Evolutionary conservation across 495 filamentous ascomycete genomes (phyloP).

Genomic region (Xylona heveae): DNA sequence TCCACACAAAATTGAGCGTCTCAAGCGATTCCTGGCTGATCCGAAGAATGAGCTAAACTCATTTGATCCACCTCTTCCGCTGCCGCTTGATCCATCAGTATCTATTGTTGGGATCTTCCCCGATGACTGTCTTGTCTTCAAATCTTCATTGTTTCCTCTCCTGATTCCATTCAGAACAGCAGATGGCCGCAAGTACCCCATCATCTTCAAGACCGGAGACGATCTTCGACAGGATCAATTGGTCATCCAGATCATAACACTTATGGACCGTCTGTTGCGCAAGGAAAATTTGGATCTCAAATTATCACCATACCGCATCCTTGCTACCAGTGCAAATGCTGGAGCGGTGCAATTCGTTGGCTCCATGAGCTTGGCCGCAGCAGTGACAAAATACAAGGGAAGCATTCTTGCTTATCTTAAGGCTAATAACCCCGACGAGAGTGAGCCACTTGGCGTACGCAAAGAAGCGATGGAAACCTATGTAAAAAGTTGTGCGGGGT

Average conservation of each 20-base stretch:
- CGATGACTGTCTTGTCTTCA: constrained; percentile 81
- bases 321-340: constrained; percentile 74
- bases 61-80: constrained; percentile 70
- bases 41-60: constrained; percentile 66
- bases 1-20: constrained; percentile 52
- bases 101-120: constrained; percentile 58
- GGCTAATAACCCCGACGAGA: constrained; percentile 73
- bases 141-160: constrained; percentile 77
- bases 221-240: constrained; percentile 95
- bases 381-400: constrained; percentile 57
- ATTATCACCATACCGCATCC: constrained; percentile 84
- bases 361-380: constrained; percentile 60
- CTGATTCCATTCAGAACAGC: constrained; percentile 77
- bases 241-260: constrained; percentile 90
- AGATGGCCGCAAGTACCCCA: constrained; percentile 55
- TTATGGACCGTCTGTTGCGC: constrained; percentile 90
- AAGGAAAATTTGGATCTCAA: constrained; percentile 97
- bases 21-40: constrained; percentile 68
- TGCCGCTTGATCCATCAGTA: constrained; percentile 75
- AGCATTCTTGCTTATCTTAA: constrained; percentile 73
- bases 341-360: constrained; percentile 86
- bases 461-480: constrained; percentile 91
- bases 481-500: constrained; percentile 87
- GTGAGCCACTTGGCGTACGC: constrained; percentile 64
- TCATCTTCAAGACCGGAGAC: constrained; percentile 95